Conservation (phyloP, 441 rosid species). For the Erodium trifolium region DNA sequence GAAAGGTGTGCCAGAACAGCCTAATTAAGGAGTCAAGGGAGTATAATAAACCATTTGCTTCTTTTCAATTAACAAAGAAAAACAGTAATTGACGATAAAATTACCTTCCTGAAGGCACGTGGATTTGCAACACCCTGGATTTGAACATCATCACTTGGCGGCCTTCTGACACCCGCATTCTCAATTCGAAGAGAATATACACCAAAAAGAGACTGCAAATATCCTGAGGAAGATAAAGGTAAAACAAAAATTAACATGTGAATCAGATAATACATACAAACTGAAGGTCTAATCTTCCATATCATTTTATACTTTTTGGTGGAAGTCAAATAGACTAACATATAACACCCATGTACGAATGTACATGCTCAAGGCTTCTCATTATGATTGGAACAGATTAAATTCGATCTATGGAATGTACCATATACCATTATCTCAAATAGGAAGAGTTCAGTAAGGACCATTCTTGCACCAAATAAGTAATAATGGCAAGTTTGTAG, state of each 20-base stretch:
- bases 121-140: conserved; percentile 61
- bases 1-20: conserved; percentile 54
- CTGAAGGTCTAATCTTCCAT: background rate
- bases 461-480: conserved; percentile 7
- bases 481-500: background rate
- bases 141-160: conserved; percentile 58
- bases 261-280: background rate
- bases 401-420: background rate
- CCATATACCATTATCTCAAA: background rate
- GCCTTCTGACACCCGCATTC: conserved; percentile 57
- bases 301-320: background rate
- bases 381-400: conserved; percentile 4
- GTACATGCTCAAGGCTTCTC: background rate
- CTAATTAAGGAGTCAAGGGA: conserved; percentile 23
- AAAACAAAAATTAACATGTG: background rate
- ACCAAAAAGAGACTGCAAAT: conserved; percentile 64
- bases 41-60: background rate
- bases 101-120: conserved; percentile 62
- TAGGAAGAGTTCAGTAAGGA: too few relatives aligned
- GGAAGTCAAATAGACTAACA: background rate
- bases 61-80: conserved; percentile 9
- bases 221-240: conserved; percentile 32
- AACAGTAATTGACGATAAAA: background rate
- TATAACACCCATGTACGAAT: background rate
- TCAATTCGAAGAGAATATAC: conserved; percentile 64